Evolutionary conservation across 2,329 filamentous ascomycete genomes (phyloP), one percentile per base, ranked within the genome.

Genomic region (Fusarium phyllophilum): DNA sequence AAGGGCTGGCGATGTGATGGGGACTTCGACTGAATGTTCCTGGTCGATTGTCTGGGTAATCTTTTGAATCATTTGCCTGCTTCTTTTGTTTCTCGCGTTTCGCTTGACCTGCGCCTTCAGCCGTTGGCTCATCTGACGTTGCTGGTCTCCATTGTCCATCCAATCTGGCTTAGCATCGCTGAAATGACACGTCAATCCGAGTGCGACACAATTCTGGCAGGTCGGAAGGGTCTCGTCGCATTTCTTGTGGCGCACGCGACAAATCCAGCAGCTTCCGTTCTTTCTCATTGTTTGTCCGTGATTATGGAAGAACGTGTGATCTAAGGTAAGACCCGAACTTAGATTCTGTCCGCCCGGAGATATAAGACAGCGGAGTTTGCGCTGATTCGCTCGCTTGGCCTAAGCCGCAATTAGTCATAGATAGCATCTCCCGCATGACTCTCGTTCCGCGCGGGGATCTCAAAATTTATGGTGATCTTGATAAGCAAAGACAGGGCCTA

Each of bases 171-270:
- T 87, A 22, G 72, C 71, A 6, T 83, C 76, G 73, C 81, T 78
- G 77, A 85, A 87, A 56, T 86, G 76, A 69, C 88, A 89, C 18
- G 82, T 81, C 55, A 89, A 87, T 31, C 84, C 80, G 8, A 89
- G 82, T 1, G 81, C 75, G 7, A 74, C 73, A 76, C 87, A 89
- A n/a, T 61, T 61, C 15, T 29, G 13, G 3, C 70, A 73, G 6
- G 3, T 46, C 6, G 70, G 70, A 7, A 18, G 31, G 4, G 26
- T n/a, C 15, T 59, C 68, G 5, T 62, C 69, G 17, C 70, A 73
- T 42, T 73, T 73, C 17, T 72, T 72, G 29, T 64, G 56, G 39
- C 71, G 69, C 14, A 67, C 36, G 22, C 71, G 62, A 33, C 71
- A 73, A 3, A 61, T 70, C 66, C 69, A 73, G 24, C 70, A 73